Percentiles rank a stretch among this genome's conserved stretches.
phyloP scores from a whole-genome alignment of 148 eudicot genomes.

The Arbutus unedo region DNA sequence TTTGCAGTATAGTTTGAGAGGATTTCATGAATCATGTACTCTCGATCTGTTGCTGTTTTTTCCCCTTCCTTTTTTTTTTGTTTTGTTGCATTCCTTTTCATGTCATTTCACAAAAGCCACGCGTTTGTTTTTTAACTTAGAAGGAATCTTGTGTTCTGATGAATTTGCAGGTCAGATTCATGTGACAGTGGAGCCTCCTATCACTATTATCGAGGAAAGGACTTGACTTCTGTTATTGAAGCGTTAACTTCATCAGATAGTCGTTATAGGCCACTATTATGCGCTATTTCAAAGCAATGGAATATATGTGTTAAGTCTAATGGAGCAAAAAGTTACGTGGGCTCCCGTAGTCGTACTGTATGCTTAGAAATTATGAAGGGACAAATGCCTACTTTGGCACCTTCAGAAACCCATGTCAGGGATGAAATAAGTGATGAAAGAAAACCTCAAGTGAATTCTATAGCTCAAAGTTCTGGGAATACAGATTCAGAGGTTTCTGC shows the following conservation, averaged over 20 bases:
- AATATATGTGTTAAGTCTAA: slow-evolving; percentile 25
- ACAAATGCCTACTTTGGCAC: slow-evolving; percentile 17
- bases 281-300: slow-evolving; percentile 54
- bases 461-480: slow-evolving; percentile 28
- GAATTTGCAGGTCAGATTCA: slow-evolving; percentile 69
- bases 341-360: slow-evolving; percentile 20
- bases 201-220: slow-evolving; percentile 64
- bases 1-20: neutral
- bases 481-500: slow-evolving; percentile 24
- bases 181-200: slow-evolving; percentile 44
- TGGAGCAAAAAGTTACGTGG: slow-evolving; percentile 34
- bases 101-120: neutral
- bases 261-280: slow-evolving; percentile 42
- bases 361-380: slow-evolving; percentile 22
- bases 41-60: neutral
- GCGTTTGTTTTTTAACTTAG: neutral
- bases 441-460: slow-evolving; percentile 22
- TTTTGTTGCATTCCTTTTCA: neutral
- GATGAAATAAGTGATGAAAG: slow-evolving; percentile 28
- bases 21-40: neutral
- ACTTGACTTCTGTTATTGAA: slow-evolving; percentile 53
- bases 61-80: neutral
- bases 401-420: slow-evolving; percentile 23
- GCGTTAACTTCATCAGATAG: slow-evolving; percentile 43
- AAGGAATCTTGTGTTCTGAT: slow-evolving; percentile 24